A percentile compares a stretch with the other conserved stretches of the same genome.
These are phyloP conservation scores for Oryza punctata DNA, from an alignment of 176 grass and related monocot genomes.

Conservation along the genomic window DNA sequence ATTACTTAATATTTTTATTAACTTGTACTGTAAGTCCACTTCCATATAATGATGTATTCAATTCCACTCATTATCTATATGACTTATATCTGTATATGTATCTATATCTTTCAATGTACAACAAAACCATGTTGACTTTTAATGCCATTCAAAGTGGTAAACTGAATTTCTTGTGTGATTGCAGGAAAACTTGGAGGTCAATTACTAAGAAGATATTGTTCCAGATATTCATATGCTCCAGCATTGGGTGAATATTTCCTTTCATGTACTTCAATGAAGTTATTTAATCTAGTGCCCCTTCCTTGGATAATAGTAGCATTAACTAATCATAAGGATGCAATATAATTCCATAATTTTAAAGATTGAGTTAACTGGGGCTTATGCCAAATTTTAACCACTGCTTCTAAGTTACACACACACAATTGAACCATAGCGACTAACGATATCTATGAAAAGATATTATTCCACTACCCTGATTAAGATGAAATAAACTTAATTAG, in stretches of 20 bases:
- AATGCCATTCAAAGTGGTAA: background rate
- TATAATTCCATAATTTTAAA: background rate
- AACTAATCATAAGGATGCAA: background rate
- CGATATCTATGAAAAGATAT: background rate
- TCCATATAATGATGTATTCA: background rate
- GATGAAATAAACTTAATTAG: background rate
- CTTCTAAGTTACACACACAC: background rate
- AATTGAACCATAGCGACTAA: background rate
- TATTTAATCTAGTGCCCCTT: background rate
- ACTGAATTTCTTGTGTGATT: background rate
- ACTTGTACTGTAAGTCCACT: background rate
- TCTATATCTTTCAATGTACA: background rate
- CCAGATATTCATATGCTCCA: constrained; percentile 54
- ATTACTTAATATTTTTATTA: background rate
- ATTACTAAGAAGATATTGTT: constrained; percentile 43
- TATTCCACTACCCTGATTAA: background rate
- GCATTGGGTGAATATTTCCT: constrained; percentile 41
- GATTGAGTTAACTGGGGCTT: background rate
- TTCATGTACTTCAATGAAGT: background rate
- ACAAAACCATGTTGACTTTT: background rate
- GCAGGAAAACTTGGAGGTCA: constrained; percentile 46
- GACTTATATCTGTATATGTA: background rate
- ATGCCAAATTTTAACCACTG: background rate
- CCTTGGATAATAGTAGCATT: background rate
- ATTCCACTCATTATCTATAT: background rate